Evolutionary conservation across 192 early-diverging fungal species (phyloP), one percentile per base, ranked within the genome.

Genomic region (Coemansia sp.): DNA sequence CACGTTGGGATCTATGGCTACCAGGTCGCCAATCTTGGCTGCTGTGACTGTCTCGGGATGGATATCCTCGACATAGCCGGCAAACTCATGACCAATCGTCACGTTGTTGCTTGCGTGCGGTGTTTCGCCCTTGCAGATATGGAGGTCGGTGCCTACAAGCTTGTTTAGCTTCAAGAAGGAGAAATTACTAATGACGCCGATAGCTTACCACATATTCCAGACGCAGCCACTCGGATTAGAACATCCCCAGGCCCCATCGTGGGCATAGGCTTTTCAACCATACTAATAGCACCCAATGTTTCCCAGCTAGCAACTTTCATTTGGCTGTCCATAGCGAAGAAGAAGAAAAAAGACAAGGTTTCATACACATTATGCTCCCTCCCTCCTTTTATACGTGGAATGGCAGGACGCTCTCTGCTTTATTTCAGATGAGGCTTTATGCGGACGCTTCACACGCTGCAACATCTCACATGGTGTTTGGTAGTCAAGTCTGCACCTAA

Each of bases 101-200:
- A 75, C 71, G 7, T 75, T 63, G 11, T 50, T 28, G 31, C 31
- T 46, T 23, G 80, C 80, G 16, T 79, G 71, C 18, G 80, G 80
- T n/a, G 77, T 79, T 50, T 82, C 80, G 32, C 77, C 80, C 23
- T 71, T 65, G 48, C 80, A 80, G 51, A 82, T 82, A 47, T 82
- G 80, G 41, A 80, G 54, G 59, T 82, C 80, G 8, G 80, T 82
- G 6, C 41, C 41, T 42, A 42, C 18, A 6, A 6, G 23, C 23
- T 3, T 26, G 23, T 4, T 26, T 26, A 26, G 23, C 23, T 26
- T 26, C 23, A 26, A 26, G 23, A 26, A 4, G 23, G 23, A 26
- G 23, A 4, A 26, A 26, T 26, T 1, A 4, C 23, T 26, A 26
- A 26, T 26, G 4, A 4, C 4, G 4, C 4, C 23, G 23, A 26